A percentile compares a stretch with the other conserved stretches of the same genome.
phyloP scores from a whole-genome alignment of 1,139 yeast genomes.

The Geotrichum histeridarum region DNA sequence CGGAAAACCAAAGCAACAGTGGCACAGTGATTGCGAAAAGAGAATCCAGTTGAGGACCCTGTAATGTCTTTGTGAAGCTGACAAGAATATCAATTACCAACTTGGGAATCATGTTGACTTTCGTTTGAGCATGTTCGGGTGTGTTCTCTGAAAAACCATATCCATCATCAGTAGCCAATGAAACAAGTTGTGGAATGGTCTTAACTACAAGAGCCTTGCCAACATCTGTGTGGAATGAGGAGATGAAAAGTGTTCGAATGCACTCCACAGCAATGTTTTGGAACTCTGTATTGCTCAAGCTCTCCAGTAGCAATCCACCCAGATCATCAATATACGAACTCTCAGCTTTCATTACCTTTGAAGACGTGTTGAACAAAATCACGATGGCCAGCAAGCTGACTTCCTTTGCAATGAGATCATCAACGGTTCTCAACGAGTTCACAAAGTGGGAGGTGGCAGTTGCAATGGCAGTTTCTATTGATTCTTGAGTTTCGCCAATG shows the following conservation, averaged over 20 bases:
- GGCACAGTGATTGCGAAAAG: constrained; percentile 47
- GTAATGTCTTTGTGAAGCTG: constrained; percentile 42
- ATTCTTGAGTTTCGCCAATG: constrained; percentile 25
- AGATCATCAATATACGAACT: constrained; percentile 30
- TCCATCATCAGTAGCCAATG: constrained; percentile 28
- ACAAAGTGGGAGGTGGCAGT: constrained; percentile 29
- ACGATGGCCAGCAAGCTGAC: constrained; percentile 54
- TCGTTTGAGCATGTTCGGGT: constrained; percentile 4
- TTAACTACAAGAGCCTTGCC: constrained; percentile 33
- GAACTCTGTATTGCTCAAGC: constrained; percentile 36
- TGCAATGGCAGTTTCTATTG: constrained; percentile 38
- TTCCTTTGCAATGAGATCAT: constrained; percentile 41
- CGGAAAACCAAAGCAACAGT: constrained; percentile 44
- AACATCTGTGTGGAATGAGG: constrained; percentile 34
- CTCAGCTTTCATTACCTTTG: constrained; percentile 40
- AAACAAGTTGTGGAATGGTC: constrained; percentile 42
- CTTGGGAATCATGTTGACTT: constrained; percentile 30
- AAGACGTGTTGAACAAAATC: constrained; percentile 55
- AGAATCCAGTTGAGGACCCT: constrained; percentile 33
- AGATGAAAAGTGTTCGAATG: constrained; percentile 50
- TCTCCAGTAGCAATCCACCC: constrained; percentile 41
- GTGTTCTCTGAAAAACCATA: constrained; percentile 1
- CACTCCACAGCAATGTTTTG: constrained; percentile 53
- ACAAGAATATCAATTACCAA: constrained; percentile 53
- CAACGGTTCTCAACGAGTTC: constrained; percentile 28